Base-by-base conservation (phyloP, 2,329 filamentous ascomycete genomes). In the Verticillium tricorpus region DNA sequence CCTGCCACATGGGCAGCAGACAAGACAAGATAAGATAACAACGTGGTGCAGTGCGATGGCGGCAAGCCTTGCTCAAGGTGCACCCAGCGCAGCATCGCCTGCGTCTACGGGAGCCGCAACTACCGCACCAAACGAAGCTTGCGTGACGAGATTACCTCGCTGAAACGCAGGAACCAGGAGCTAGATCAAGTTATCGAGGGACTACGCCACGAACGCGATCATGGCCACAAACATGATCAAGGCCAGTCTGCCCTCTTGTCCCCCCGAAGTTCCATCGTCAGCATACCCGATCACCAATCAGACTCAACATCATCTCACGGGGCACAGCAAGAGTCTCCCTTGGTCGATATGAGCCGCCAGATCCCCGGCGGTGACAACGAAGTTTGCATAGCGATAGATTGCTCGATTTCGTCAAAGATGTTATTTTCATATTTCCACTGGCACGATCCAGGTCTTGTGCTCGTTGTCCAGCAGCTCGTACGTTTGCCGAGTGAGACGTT, bases 21-120 rank as follows among this genome's bases (percentile, higher is more conserved):
- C 58, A 50, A 6, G 0, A 31, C 15, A 12, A 19, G 12, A 17
- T 32, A 58, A 7, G 34, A 35, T 40, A n/a, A 40, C 37, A 61
- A 32, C 7, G 2, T 7, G 8, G 2, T 5, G 14, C 11, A 63
- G 62, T 63, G 62, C 28, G 40, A 63, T 32, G 60, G 62, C 5
- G 57, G 9, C 37, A 57, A 3, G 2, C 60, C 62, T 11, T 63
- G 62, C n/a, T 54, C 52, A 15, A 39, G 60, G 37, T 56, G 60
- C 19, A 12, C 12, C 2, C 34, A 15, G 7, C 22, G 52, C 2
- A 40, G 39, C 17, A 15, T 54, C 3, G 4, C 31, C 4, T 63
- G 60, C 62, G 12, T 17, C 22, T 59, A 63, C 25, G 37, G 25
- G n/a, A 14, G 5, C 19, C 50, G 54, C n/a, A 11, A 8, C 1